Evolutionary conservation across 371 early-diverging fungal genomes (phyloP), one percentile per base, ranked within the genome.

Genomic region (Mucor plumbeus): DNA sequence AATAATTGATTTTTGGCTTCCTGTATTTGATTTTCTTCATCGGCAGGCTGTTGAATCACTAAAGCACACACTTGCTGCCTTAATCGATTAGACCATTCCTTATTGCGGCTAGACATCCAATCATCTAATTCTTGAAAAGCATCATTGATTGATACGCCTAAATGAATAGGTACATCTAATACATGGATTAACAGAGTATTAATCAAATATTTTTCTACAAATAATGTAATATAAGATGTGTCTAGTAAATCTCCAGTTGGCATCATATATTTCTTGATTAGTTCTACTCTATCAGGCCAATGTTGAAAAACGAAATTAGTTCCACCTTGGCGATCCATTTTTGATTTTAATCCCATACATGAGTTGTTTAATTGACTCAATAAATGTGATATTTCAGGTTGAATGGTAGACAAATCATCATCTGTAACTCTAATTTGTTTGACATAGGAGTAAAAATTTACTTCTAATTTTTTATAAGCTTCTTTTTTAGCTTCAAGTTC

Each of bases 321-420:
- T 6, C 79, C 82, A 13, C 63, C 69, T 13, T 70, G 58, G n/a
- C 69, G 59, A 55, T 82, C 71, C 68, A 77, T 72, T 26, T 79
- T 77, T 17, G 73, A 70, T 21, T 73, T 75, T 14, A 82, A 55
- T 4, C 78, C 74, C 82, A 82, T 77, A 54, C 79, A 77, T 48
- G 79, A 72, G 44, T 82, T 82, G 60, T 77, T 77, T 39, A 82
- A 39, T 61, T 77, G 75, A 44, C 74, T 76, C 17, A 71, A 63
- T 17, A 82, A 47, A 55, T 82, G 77, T 6, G 62, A 70, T 63
- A 82, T 75, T 63, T 85, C 77, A n/a, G 75, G 71, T 31, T 79
- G 78, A 41, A 82, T 82, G 0, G 84, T 83, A 1, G 84, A 83
- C 31, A 81, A 39, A 53, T 83, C 84, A 54, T 83, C 84, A 59